These are phyloP conservation scores for Balansia obtecta DNA, from an alignment of 2,329 filamentous ascomycete species.

Conservation along the genomic window DNA sequence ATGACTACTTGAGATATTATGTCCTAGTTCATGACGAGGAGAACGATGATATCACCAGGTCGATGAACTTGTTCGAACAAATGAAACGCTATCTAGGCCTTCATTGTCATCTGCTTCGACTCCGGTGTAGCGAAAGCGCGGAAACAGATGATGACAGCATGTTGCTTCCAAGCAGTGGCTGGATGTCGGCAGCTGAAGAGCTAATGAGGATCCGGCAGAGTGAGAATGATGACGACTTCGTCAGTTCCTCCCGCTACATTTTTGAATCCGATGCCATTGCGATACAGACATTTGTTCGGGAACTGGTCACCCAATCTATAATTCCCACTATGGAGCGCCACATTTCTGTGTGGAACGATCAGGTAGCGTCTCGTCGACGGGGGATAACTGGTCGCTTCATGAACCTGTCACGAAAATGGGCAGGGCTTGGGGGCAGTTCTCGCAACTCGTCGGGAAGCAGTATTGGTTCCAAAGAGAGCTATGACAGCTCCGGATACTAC, in stretches of 20 bases:
- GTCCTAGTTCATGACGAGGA: slow-evolving; percentile 95
- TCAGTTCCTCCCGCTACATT: slow-evolving; percentile 63
- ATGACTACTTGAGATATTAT: slow-evolving; percentile 90
- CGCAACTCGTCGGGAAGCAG: slow-evolving; percentile 45
- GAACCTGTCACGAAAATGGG: slow-evolving; percentile 83
- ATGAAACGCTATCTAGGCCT: slow-evolving; percentile 98
- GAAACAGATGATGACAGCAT: slow-evolving; percentile 87
- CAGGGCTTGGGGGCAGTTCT: slow-evolving; percentile 60
- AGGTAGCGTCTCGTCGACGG: slow-evolving; percentile 79
- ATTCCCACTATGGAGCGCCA: slow-evolving; percentile 93
- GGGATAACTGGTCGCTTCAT: slow-evolving; percentile 90
- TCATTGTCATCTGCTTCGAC: slow-evolving; percentile 81
- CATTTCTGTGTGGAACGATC: slow-evolving; percentile 89
- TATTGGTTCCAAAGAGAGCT: slow-evolving; percentile 49
- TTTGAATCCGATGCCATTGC: slow-evolving; percentile 88
- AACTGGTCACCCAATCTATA: slow-evolving; percentile 90
- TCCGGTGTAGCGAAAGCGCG: slow-evolving; percentile 74
- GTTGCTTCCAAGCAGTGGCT: slow-evolving; percentile 68
- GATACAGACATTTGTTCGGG: slow-evolving; percentile 78
- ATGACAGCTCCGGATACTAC: slow-evolving; percentile 74
- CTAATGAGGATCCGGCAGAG: slow-evolving; percentile 58
- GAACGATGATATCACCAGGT: slow-evolving; percentile 80
- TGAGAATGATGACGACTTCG: slow-evolving; percentile 55
- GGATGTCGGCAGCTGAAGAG: slow-evolving; percentile 82
- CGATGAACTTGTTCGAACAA: slow-evolving; percentile 84